These are phyloP conservation scores for Fusarium vanettenii DNA, from an alignment of 2,329 filamentous ascomycete species.

Conservation along the genomic window DNA sequence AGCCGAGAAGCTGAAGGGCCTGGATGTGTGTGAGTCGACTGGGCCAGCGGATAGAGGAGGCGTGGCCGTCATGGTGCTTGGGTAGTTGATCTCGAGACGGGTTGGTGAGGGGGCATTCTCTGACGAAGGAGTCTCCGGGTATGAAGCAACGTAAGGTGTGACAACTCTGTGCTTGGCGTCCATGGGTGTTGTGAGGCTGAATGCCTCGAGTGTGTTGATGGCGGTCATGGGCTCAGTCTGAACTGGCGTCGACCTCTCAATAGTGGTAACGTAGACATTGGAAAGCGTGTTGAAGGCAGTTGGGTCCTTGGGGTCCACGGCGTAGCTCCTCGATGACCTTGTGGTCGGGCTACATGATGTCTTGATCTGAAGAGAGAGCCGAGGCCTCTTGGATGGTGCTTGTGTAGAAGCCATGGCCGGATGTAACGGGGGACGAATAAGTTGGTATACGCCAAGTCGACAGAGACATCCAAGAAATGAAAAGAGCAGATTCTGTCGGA, in stretches of 20 bases:
- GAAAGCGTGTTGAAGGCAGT: constrained; percentile 75
- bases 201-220: constrained; percentile 56
- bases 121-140: constrained; percentile 66
- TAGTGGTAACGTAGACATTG: constrained; percentile 72
- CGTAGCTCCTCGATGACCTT: constrained; percentile 49
- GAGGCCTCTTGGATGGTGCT: constrained; percentile 61
- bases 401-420: constrained; percentile 52
- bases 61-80: constrained; percentile 69
- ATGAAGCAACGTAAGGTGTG: constrained; percentile 59
- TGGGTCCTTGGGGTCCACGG: constrained; percentile 66
- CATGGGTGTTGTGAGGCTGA: constrained; percentile 45
- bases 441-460: constrained; percentile 3
- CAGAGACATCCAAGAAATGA: constrained; percentile 6
- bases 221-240: constrained; percentile 61
- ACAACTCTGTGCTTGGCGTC: constrained; percentile 49
- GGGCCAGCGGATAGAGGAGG: constrained; percentile 67
- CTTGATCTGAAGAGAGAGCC: constrained; percentile 68
- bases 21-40: constrained; percentile 55
- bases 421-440: constrained; percentile 9
- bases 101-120: constrained; percentile 63
- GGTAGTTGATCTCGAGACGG: constrained; percentile 59
- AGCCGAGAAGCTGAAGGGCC: constrained; percentile 60
- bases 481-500: constrained; percentile 11
- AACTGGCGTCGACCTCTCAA: constrained; percentile 66
- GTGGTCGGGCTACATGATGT: constrained; percentile 52